Evolutionary conservation across 805 yeast species (phyloP), one percentile per base, ranked within the genome.

Genomic region (Starmera dryadoides): DNA sequence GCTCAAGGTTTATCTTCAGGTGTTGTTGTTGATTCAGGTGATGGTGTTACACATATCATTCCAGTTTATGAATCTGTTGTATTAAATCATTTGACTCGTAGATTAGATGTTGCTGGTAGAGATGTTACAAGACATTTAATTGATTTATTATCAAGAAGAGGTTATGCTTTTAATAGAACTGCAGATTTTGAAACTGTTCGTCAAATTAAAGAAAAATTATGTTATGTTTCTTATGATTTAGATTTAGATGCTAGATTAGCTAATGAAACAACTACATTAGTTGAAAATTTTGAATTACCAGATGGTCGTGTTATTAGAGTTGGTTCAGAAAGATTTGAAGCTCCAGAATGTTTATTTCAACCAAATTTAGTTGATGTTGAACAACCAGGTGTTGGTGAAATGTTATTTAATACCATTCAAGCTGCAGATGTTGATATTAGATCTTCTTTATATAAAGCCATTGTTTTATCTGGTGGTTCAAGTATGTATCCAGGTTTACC

Each of bases 401-500:
- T 83, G 28, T 70, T 91, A 43, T 93, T 89, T 69, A 86, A 87
- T 60, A 86, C 96, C 3, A 81, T 93, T 48, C 98, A 93, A 69
- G 68, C 89, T 6, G 96, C 98, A 33, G 98, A 93, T 57, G 83
- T 93, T 36, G 98, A 93, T 59, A 77, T 93, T 38, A 80, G 97
- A 64, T 73, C 95, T 6, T 75, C 96, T 1, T 71, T 93, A 43
- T 93, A 77, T 67, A 86, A 83, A 56, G 95, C 96, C 2, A 85
- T 93, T 59, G 98, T 93, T 22, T 73, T 93, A 34, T 86, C 96
- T 6, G 98, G 98, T 59, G 98, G 98, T 42, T 89, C 98, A 2
- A 84, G 95, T 37, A 93, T 93, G 98, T 93, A 93, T 59, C 98
- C 98, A 2, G 98, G 98, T 23, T 75, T 93, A 50, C 98, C 98